Conservation (phyloP, 2,329 filamentous ascomycete genomes). For the Colletotrichum truncatum region DNA sequence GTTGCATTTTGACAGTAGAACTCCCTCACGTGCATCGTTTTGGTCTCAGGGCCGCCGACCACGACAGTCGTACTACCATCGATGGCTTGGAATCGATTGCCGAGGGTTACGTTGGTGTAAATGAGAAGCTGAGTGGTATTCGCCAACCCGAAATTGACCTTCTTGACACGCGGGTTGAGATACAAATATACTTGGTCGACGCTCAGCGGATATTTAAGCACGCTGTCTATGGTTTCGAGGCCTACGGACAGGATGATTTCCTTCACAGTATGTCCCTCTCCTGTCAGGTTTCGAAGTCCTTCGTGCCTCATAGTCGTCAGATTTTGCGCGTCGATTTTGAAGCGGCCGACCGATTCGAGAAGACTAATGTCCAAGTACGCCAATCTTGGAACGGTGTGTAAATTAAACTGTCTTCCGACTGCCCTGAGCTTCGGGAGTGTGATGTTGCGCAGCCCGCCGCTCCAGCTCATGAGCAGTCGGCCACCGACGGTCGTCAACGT, state of each 20-base stretch:
- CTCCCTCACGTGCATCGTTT: background rate
- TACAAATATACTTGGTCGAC: background rate
- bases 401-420: background rate
- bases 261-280: background rate
- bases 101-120: background rate
- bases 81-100: background rate
- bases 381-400: background rate
- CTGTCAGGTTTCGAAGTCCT: background rate
- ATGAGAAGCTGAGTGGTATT: background rate
- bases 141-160: background rate
- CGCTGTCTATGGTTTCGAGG: background rate
- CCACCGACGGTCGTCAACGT: background rate
- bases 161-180: background rate
- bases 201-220: background rate
- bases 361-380: background rate
- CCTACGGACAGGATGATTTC: background rate
- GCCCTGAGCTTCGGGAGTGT: background rate
- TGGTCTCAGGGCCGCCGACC: background rate
- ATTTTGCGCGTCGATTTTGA: background rate
- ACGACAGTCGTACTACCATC: background rate
- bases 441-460: background rate
- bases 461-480: background rate
- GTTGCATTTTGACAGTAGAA: background rate
- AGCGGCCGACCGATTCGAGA: background rate
- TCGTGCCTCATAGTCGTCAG: background rate